Evolutionary conservation across 2,329 filamentous ascomycete genomes (phyloP).

Genomic region (Aspergillus pseudoviridinutans): DNA sequence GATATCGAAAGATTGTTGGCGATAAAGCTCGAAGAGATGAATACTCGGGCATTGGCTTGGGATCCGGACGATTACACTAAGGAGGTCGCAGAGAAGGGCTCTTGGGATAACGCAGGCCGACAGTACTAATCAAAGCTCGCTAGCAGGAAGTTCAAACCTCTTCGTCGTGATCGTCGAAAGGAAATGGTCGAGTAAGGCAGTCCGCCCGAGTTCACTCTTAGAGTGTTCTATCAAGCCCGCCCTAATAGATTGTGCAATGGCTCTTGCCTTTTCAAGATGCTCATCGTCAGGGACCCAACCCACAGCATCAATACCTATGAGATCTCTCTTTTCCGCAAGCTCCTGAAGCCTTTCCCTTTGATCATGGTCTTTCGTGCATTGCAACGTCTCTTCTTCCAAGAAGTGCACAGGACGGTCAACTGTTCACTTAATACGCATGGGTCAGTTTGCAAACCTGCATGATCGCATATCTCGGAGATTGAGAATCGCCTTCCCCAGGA

Average conservation of each 20-base stretch:
- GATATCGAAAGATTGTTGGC: background rate
- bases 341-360: background rate
- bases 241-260: conserved; percentile 2
- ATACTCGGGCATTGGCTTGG: background rate
- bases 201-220: background rate
- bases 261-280: background rate
- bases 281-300: background rate
- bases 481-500: conserved; percentile 29
- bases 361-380: conserved; percentile 1
- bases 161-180: conserved; percentile 8
- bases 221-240: conserved; percentile 2
- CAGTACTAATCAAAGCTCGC: too few relatives aligned
- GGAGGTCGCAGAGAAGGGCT: background rate
- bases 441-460: conserved; percentile 22
- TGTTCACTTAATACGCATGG: conserved; percentile 10
- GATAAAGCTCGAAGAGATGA: background rate
- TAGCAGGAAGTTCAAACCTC: background rate
- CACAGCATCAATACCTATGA: background rate
- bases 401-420: conserved; percentile 19
- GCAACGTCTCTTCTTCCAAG: conserved; percentile 15
- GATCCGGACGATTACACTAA: background rate
- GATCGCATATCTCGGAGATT: conserved; percentile 21
- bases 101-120: background rate
- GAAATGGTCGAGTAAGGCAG: background rate
- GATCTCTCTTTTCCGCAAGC: background rate